Percentiles rank a stretch among this genome's conserved stretches.
These are phyloP conservation scores for Scleroderma citrinum DNA, from an alignment of 768 basidiomycete species.

Conservation along the genomic window DNA sequence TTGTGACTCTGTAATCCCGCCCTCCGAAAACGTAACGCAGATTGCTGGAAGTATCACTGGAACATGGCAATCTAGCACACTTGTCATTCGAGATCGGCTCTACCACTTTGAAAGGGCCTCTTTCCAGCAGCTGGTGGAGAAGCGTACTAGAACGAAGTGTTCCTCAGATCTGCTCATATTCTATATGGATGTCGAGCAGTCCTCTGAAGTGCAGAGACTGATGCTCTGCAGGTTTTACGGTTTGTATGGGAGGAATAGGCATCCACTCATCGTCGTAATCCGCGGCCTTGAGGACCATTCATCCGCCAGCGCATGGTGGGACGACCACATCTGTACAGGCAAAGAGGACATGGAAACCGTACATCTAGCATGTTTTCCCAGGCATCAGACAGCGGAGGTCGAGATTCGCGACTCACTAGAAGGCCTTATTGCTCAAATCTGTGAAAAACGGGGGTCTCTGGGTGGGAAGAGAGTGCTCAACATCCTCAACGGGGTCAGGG, in stretches of 20 bases:
- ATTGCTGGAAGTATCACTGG: constrained; percentile 1
- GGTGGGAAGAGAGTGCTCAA: not conserved
- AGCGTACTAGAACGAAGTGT: not conserved
- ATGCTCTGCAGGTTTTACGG: constrained; percentile 1
- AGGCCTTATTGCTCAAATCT: not conserved
- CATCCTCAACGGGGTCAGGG: not conserved
- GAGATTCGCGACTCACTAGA: not conserved
- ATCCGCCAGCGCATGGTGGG: constrained; percentile 5
- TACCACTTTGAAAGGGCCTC: constrained; percentile 5
- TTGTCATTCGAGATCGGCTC: constrained; percentile 1
- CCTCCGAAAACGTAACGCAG: not conserved
- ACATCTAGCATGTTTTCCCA: not conserved
- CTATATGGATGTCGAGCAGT: not conserved
- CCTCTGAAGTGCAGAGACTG: not conserved
- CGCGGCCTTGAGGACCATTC: constrained; percentile 3
- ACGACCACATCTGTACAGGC: not conserved
- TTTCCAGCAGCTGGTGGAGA: constrained; percentile 1
- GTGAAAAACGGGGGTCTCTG: not conserved
- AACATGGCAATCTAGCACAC: constrained; percentile 1
- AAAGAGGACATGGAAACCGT: not conserved
- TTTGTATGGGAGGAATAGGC: constrained; percentile 1
- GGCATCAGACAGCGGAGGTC: not conserved
- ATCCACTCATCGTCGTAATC: constrained; percentile 1
- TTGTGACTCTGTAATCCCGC: constrained; percentile 1
- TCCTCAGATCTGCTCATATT: constrained; percentile 3